A percentile compares a stretch with the other conserved stretches of the same genome.
phyloP scores from a whole-genome alignment of 2,329 filamentous ascomycete species.

The Epichloe amarillans region DNA sequence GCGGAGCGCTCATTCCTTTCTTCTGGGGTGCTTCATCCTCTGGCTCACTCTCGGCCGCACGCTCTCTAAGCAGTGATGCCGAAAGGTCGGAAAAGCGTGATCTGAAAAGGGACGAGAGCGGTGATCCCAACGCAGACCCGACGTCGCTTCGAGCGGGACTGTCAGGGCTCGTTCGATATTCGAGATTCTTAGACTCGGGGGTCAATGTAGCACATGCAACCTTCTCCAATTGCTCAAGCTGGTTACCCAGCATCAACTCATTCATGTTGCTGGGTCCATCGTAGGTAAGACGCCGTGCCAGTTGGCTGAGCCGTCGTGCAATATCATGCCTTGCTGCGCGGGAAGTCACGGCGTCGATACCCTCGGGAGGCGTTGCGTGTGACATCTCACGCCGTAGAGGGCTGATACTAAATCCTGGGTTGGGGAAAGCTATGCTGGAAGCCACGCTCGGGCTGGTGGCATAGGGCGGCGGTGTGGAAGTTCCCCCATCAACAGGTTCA shows the following conservation, averaged over 20 bases:
- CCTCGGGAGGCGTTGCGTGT: constrained; percentile 4
- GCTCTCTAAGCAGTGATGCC: constrained; percentile 19
- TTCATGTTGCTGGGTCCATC: constrained; percentile 20
- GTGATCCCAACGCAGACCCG: constrained; percentile 20
- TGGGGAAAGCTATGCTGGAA: constrained; percentile 20
- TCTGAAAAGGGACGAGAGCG: constrained; percentile 23
- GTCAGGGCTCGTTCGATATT: constrained; percentile 13
- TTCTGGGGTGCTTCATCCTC: constrained; percentile 16
- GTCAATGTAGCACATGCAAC: constrained; percentile 9
- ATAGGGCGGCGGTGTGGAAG: constrained; percentile 16
- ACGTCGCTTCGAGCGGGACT: constrained; percentile 15
- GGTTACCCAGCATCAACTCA: constrained; percentile 21
- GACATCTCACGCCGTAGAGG: constrained; percentile 17
- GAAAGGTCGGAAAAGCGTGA: constrained; percentile 28
- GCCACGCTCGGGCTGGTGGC: constrained; percentile 22
- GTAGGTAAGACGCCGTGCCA: constrained; percentile 25
- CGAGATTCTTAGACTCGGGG: constrained; percentile 8
- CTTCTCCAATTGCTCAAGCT: constrained; percentile 26
- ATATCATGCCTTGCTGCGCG: constrained; percentile 29
- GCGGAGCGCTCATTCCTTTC: constrained; percentile 18
- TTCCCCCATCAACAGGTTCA: background rate
- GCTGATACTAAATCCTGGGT: constrained; percentile 14
- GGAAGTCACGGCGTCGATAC: constrained; percentile 8
- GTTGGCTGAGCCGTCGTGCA: constrained; percentile 25
- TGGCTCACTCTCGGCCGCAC: constrained; percentile 14